These are phyloP conservation scores for Trypanosomatidae sp. DNA, from an alignment of 208 protist genomes.

Conservation along the genomic window DNA sequence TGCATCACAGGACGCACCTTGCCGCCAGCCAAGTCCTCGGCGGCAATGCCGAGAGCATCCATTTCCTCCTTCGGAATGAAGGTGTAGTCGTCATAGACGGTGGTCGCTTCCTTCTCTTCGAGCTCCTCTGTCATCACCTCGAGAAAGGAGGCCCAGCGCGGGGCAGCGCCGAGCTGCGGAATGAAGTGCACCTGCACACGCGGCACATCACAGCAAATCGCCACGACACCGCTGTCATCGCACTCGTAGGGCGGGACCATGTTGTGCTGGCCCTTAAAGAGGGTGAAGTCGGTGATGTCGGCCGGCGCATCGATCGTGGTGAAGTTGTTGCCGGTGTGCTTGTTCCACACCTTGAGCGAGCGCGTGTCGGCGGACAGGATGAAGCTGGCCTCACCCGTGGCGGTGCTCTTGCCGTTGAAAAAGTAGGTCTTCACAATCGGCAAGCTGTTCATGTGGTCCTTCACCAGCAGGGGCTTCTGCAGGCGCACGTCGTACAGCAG, in stretches of 20 bases:
- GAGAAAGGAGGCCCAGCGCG: constrained; percentile 97
- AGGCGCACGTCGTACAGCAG: constrained; percentile 89
- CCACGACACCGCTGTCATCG: constrained; percentile 88
- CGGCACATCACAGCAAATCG: constrained; percentile 90
- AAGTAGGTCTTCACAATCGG: constrained; percentile 94
- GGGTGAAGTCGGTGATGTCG: constrained; percentile 83
- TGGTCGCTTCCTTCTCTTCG: constrained; percentile 81
- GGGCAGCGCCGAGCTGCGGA: constrained; percentile 95
- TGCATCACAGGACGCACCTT: constrained; percentile 97
- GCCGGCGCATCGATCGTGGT: constrained; percentile 87
- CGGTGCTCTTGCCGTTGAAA: constrained; percentile 82
- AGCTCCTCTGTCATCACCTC: constrained; percentile 96
- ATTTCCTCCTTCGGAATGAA: constrained; percentile 97
- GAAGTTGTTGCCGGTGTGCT: constrained; percentile 80
- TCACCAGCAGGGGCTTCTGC: constrained; percentile 85
- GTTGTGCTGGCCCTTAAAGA: constrained; percentile 83
- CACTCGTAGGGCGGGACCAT: constrained; percentile 75
- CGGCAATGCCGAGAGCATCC: constrained; percentile 70
- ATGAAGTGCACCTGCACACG: constrained; percentile 96
- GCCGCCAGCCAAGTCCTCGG: constrained; percentile 91
- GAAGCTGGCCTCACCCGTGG: constrained; percentile 67
- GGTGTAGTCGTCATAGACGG: constrained; percentile 97
- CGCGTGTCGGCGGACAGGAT: constrained; percentile 89
- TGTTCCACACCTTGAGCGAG: constrained; percentile 95
- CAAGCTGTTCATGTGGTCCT: constrained; percentile 96